Evolutionary conservation across 805 yeast species (phyloP).

Genomic region (Kluyveromyces lactis): DNA sequence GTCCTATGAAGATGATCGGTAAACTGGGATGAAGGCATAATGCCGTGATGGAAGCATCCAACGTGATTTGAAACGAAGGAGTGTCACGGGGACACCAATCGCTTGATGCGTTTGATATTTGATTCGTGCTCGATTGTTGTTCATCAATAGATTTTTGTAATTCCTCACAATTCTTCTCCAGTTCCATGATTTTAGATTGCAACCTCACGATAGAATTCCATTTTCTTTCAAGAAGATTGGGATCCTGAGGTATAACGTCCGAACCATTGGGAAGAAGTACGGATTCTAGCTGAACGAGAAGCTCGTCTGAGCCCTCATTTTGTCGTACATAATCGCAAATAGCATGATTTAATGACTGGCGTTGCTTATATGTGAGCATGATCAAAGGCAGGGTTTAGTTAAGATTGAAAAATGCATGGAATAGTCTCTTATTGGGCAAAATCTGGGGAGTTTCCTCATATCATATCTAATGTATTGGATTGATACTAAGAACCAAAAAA

Average conservation of each 20-base stretch:
- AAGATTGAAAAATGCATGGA: no score
- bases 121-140: neutral
- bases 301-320: neutral
- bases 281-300: neutral
- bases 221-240: constrained; percentile 31
- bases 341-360: neutral
- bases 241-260: neutral
- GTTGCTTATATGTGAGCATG: neutral
- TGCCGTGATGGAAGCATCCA: constrained; percentile 51
- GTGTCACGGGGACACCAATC: constrained; percentile 58
- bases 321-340: constrained; percentile 2
- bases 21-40: constrained; percentile 68
- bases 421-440: no score
- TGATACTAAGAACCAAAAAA: no score
- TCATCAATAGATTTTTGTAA: constrained; percentile 19
- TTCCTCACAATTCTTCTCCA: constrained; percentile 51
- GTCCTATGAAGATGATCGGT: constrained; percentile 55
- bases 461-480: no score
- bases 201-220: constrained; percentile 82
- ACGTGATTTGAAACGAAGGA: constrained; percentile 34
- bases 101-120: neutral
- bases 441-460: no score
- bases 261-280: neutral
- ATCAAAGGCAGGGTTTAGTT: no score
- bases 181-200: constrained; percentile 62